A percentile compares a stretch with the other conserved stretches of the same genome.
Evolutionary conservation across 208 protist genomes (phyloP).

Genomic region (Crithidia sp.): DNA sequence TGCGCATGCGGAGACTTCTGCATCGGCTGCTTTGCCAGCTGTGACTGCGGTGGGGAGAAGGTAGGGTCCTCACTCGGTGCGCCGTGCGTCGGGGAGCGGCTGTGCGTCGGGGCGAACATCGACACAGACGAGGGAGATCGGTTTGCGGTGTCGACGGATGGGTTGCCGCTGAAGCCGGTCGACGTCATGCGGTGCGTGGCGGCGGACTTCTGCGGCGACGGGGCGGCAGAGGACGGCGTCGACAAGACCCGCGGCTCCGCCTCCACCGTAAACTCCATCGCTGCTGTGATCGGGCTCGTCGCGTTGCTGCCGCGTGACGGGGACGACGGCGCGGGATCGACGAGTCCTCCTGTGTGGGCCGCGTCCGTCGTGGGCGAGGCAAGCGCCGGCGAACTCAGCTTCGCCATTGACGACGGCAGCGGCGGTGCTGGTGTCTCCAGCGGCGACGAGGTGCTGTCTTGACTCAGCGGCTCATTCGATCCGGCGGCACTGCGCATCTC

Average conservation of each 20-base stretch:
- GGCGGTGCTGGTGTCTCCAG: too few relatives aligned
- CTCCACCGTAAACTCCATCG: not conserved
- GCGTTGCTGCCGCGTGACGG: not conserved
- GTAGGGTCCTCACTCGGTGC: not conserved
- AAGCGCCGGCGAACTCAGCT: not conserved
- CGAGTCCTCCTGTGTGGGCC: not conserved
- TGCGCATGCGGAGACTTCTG: slow-evolving; percentile 1
- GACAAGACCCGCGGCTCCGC: not conserved
- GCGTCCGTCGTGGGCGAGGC: not conserved
- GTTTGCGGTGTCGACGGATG: not conserved
- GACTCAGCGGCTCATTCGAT: not conserved
- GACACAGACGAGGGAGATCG: not conserved
- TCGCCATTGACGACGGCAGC: too few relatives aligned
- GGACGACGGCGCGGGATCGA: not conserved
- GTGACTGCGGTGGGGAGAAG: not conserved
- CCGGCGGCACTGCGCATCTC: not conserved
- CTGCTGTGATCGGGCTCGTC: not conserved
- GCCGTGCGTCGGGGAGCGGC: not conserved
- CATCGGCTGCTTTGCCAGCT: not conserved
- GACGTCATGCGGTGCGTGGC: not conserved
- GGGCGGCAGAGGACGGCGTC: not conserved
- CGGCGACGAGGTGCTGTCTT: not conserved
- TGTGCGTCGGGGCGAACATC: slow-evolving; percentile 7
- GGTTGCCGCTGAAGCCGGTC: too few relatives aligned
- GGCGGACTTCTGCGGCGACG: not conserved